Base-by-base conservation (phyloP, 1,284 basidiomycete species). In the Cystobasidium pallidum region DNA sequence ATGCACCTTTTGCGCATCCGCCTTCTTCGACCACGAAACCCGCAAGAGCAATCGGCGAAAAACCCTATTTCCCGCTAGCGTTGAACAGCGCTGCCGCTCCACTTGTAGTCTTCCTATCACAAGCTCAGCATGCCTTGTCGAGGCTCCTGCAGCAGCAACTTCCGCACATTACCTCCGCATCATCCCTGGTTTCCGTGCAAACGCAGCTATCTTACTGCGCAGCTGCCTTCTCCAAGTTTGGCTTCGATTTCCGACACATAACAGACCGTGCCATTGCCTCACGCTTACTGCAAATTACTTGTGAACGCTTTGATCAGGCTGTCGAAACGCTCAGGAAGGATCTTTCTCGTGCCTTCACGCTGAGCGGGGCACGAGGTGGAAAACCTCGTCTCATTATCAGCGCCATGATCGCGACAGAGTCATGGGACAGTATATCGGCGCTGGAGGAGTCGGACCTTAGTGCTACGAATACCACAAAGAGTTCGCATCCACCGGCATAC, bases 161-260 rank as follows among this genome's bases (percentile, higher is more conserved):
- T 78, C 82, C 85, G 0, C 83, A 85, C 66, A 79, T 86, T 57
- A 78, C 79, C 81, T 86, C 88, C 65, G 85, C 90, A 0, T 85
- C 89, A 0, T 84, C 89, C 1, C 86, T 95, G 58, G 88, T 89
- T 0, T 89, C 92, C 8, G 85, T 96, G 58, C 86, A 94, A 66
- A 94, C 93, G 0, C 94, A 96, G 78, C 86, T 97, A 55, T 90
- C 91, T 10, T 96, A 96, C 81, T 95, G 92, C 79, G 88, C 91
- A 3, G 87, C 88, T n/a, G 92, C 93, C 0, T 94, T 95, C 78
- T 86, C 91, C 0, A 87, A 92, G n/a, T 86, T 92, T n/a, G 93
- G 93, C 0, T 85, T 94, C 73, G 91, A 93, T 78, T 94, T 94
- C 81, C 54, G 68, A 24, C 66, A 65, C 26, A 73, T 64, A 2